A percentile compares a stretch with the other conserved stretches of the same genome.
phyloP scores from a whole-genome alignment of 2,329 filamentous ascomycete genomes.

The Epichloe scottii region DNA sequence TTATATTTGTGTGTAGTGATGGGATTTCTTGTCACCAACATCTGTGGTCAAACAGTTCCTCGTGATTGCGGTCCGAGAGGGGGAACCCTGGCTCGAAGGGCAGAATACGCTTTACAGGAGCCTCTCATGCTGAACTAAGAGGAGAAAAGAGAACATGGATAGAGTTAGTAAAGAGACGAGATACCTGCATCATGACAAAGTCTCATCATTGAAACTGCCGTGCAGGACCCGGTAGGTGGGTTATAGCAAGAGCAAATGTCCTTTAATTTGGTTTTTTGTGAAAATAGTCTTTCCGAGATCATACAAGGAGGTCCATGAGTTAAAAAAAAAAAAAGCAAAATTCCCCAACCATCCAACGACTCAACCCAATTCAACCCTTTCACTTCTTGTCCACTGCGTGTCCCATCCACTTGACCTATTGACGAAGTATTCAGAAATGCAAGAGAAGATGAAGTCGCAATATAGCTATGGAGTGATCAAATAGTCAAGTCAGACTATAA shows the following conservation, averaged over 20 bases:
- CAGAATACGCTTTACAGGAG: too few species aligned
- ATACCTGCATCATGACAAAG: too few species aligned
- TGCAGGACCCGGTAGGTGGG: background rate
- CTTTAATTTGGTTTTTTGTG: background rate
- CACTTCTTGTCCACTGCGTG: too few species aligned
- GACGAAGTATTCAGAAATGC: conserved; percentile 1
- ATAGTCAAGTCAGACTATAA: background rate
- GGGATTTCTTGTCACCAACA: too few species aligned
- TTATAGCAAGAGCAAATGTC: conserved; percentile 4
- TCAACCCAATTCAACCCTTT: background rate
- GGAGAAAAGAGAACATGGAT: too few species aligned
- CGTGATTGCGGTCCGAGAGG: too few species aligned
- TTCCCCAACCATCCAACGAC: conserved; percentile 1
- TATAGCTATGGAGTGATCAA: background rate
- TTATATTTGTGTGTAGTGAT: too few species aligned
- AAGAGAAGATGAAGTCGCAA: background rate
- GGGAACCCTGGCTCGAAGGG: too few species aligned
- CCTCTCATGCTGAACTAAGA: too few species aligned
- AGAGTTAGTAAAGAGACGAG: too few species aligned
- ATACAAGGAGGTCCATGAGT: conserved; percentile 8
- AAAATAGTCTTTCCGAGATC: conserved; percentile 4
- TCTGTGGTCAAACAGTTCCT: too few species aligned
- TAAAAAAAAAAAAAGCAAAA: background rate
- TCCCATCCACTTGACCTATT: background rate
- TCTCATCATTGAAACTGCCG: too few species aligned